Evolutionary conservation across 768 basidiomycete species (phyloP), one percentile per base, ranked within the genome.

Genomic region (Strobilomyces dryophilus): DNA sequence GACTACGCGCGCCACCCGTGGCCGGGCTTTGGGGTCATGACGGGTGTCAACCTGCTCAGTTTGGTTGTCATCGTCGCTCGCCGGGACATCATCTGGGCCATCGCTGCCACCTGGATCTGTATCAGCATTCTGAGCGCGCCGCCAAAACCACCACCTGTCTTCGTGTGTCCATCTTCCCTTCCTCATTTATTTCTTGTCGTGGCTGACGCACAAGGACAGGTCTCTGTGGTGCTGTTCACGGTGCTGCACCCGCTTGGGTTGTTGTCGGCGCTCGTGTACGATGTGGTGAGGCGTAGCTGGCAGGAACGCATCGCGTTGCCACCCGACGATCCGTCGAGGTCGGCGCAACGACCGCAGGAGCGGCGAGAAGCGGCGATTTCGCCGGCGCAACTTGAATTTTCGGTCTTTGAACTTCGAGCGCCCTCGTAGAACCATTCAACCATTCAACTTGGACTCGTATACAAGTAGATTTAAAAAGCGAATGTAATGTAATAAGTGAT

Each of bases 51-150:
- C 64, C 35, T 81, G 40, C 51, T 81, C 54, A 80, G 80, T 3
- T 60, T 88, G 0, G 32, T 83, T 34, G 77, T 87, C 29, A 66
- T 89, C 35, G 60, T 77, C 3, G n/a, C 79, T 1, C 73, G 83
- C 1, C 72, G 79, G 3, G 90, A 92, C 60, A 69, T 91, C 45
- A 84, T 90, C 0, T 90, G 87, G 86, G 82, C 83, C 34, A 74
- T 84, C 14, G 85, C 85, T 1, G 83, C 87, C 0, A 83, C 81
- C 0, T 92, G 89, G 89, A 76, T 87, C 20, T 82, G 82, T 53
- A 73, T 84, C 20, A 81, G 82, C 58, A 71, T 91, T 5, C 88
- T 84, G 83, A 66, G 70, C 21, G 71, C 74, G 4, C 63, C 73
- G 26, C 85, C 84, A 0, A 89, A 89, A 55, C 82, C 87, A 0